Base-by-base conservation (phyloP, 1,139 yeast genomes). In the Williopsis jadinii region DNA sequence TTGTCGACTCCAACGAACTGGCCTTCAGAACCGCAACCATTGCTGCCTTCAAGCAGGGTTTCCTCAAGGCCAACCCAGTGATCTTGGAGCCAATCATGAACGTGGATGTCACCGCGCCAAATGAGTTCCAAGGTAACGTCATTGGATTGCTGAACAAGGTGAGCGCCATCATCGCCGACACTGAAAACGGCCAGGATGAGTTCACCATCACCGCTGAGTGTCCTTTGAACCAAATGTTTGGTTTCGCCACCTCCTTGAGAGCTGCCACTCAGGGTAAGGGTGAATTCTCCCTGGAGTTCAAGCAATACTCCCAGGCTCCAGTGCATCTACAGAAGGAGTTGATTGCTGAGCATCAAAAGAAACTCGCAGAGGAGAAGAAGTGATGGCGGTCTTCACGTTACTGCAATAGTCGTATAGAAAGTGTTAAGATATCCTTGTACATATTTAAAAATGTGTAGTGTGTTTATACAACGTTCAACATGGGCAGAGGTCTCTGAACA, bases 251-350 rank as follows among this genome's bases (percentile, higher is more conserved):
- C 11, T 80, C 87, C 26, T 74, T 94, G 62, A 84, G 99, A 71
- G 97, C 98, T 32, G 83, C 86, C 48, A 92, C 98, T 24, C 98
- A 94, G 67, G 99, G 99, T 66, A 94, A 94, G 65, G 98, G 98
- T 56, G 98, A 94, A 67, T 94, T 94, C 62, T 78, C 95, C 5
- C 73, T 94, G 65, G 99, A 94, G 64, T 94, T 92, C 70, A 80
- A 85, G 61, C 86, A 87, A 59, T 92, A 92, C 63, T 77, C 95
- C 39, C 95, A 95, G 53, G 84, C 95, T 41, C 75, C 95, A 40
- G 88, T 94, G 34, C 96, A 88, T 54, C 73, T 92, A 53, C 98
- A 92, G 67, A 84, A 74, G 61, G 87, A 90, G 68, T 75, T 94
- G 67, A 83, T 92, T 53, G 95, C 84, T 40, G 95, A 86, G 56